Evolutionary conservation across 2,329 filamentous ascomycete species (phyloP).

Genomic region (Aspergillus aculeatus): DNA sequence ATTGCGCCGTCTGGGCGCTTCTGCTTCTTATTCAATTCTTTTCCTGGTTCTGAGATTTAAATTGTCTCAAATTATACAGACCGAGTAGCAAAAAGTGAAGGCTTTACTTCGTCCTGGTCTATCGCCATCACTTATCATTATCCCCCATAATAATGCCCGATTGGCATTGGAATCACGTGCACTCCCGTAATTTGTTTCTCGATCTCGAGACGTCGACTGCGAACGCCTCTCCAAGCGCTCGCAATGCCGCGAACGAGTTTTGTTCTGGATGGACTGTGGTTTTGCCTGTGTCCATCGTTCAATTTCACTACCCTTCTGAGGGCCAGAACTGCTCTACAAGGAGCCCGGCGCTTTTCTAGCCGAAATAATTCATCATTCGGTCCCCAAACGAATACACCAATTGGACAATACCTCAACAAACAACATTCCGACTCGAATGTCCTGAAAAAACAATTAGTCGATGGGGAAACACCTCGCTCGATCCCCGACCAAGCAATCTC

Average conservation of each 20-base stretch:
- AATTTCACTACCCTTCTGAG: constrained; percentile 19
- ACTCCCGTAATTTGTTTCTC: neutral
- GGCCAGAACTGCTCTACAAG: constrained; percentile 12
- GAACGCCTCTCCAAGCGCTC: constrained; percentile 14
- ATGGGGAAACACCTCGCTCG: no score
- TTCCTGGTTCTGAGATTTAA: neutral
- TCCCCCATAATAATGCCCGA: neutral
- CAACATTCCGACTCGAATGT: neutral
- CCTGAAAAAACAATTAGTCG: no score
- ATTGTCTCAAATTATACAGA: no score
- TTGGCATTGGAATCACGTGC: constrained; percentile 19
- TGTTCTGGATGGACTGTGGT: constrained; percentile 42
- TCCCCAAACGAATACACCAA: constrained; percentile 11
- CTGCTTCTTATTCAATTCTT: constrained; percentile 10
- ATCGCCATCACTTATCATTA: neutral
- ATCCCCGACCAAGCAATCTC: no score
- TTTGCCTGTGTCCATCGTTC: constrained; percentile 42
- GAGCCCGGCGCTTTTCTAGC: constrained; percentile 12
- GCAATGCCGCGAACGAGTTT: constrained; percentile 36
- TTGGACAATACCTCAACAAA: constrained; percentile 23
- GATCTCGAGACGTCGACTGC: neutral
- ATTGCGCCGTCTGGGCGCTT: constrained; percentile 23
- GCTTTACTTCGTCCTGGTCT: no score
- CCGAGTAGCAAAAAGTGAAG: no score
- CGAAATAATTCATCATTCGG: neutral